phyloP scores from a whole-genome alignment of 192 early-diverging fungal genomes.

The Lobosporangium transversale region DNA sequence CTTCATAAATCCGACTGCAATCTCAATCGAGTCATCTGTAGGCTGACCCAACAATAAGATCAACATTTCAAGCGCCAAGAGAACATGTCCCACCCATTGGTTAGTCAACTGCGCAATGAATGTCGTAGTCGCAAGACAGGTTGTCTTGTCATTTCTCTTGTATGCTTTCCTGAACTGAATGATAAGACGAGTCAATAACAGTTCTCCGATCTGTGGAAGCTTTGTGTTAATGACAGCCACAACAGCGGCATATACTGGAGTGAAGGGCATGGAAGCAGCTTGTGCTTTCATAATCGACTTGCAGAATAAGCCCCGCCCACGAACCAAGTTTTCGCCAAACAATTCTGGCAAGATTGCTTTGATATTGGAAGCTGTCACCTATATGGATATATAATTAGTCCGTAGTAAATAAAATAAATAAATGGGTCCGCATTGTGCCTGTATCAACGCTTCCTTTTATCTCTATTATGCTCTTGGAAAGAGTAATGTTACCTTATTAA shows the following conservation, averaged over 20 bases:
- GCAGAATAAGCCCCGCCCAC: slow-evolving; percentile 90
- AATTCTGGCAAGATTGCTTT: slow-evolving; percentile 90
- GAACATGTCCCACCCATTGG: slow-evolving; percentile 88
- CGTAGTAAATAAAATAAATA: neutral
- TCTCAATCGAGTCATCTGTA: slow-evolving; percentile 96
- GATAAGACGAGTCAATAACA: slow-evolving; percentile 85
- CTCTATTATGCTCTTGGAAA: too few species aligned
- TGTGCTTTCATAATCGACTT: slow-evolving; percentile 92
- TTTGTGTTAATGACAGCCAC: slow-evolving; percentile 94
- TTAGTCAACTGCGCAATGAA: slow-evolving; percentile 96
- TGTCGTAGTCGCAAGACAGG: slow-evolving; percentile 82
- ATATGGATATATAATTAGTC: neutral
- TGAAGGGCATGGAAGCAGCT: slow-evolving; percentile 86
- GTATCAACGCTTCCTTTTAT: too few species aligned
- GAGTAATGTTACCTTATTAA: slow-evolving; percentile 77
- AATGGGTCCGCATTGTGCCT: too few species aligned
- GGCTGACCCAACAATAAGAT: slow-evolving; percentile 83
- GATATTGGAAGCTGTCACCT: slow-evolving; percentile 89
- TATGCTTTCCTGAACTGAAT: slow-evolving; percentile 92
- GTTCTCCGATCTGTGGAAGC: slow-evolving; percentile 89
- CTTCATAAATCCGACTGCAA: slow-evolving; percentile 93
- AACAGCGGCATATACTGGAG: slow-evolving; percentile 90
- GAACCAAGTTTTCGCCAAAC: slow-evolving; percentile 90
- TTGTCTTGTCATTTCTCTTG: slow-evolving; percentile 89
- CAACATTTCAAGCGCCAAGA: slow-evolving; percentile 88